Base-by-base conservation (phyloP, 2,329 filamentous ascomycete species). In the Aspergillus flavus region DNA sequence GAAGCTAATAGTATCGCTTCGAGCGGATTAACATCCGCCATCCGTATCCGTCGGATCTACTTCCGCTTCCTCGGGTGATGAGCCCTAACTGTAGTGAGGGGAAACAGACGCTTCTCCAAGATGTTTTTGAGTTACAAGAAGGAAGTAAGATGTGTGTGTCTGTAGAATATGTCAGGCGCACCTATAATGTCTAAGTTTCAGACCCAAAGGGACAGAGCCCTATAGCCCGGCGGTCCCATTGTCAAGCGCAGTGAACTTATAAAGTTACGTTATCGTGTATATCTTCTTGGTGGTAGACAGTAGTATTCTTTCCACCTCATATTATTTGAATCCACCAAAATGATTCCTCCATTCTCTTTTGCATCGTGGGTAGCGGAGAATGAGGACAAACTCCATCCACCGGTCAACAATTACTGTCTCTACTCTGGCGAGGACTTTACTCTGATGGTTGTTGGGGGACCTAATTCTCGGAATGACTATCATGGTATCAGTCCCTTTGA, bases 391-490 rank as follows among this genome's bases (percentile, higher is more conserved):
- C 45, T 69, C 21, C 55, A 57, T 12, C 67, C 67, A 2, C 67
- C 67, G 9, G 57, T 67, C 23, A 69, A 67, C 53, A 67, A 69
- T 28, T 55, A 55, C 50, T 69, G 65, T 50, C 61, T 69, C 11
- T 66, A 67, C 39, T 57, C 56, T 2, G 67, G 67, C 12, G 58
- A 66, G 2, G 67, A 69, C n/a, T 69, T 69, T 56, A 67, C 64
- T 10, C 16, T 69, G 48, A 69, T 69, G 67, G 67, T 63, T 1
- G 67, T 69, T 9, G 67, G 67, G 4, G 67, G 65, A 9, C 67
- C 67, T 2, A 69, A 69, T 41, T 61, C 61, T 16, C 52, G 67
- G 1, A 69, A 69, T 61, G 65, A 69, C 16, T 69, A 67, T 58
- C 67, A 69, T 26, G 61, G 67, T 67, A 50, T 43, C 59, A 61